These are phyloP conservation scores for Fraxinus velutina DNA, from an alignment of 305 asterid genomes.

Conservation along the genomic window DNA sequence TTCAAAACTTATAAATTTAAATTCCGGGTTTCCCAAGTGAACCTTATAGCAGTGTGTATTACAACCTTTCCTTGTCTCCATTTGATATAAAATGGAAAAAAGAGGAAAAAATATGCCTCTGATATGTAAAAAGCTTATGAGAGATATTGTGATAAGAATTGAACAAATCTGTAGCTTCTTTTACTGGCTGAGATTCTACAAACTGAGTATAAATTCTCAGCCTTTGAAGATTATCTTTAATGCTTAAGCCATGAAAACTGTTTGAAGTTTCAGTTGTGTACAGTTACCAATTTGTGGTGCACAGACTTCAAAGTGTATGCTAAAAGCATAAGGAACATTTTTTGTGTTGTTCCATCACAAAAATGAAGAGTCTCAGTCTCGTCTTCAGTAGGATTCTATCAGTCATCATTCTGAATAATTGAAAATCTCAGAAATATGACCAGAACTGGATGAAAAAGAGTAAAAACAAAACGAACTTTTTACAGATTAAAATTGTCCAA, in stretches of 20 bases:
- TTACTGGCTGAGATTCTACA: neutral
- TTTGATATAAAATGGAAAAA: neutral
- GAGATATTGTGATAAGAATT: neutral
- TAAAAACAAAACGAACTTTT: neutral
- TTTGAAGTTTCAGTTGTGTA: conserved; percentile 41
- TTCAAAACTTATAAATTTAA: neutral
- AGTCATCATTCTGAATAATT: conserved; percentile 19
- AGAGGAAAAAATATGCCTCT: neutral
- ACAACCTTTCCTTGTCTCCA: neutral
- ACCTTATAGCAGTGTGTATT: neutral
- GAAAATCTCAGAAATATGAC: conserved; percentile 15
- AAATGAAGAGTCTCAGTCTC: conserved; percentile 33
- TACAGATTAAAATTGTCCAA: neutral
- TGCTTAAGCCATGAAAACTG: conserved; percentile 33
- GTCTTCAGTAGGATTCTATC: conserved; percentile 32
- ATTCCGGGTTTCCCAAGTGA: neutral
- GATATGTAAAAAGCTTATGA: neutral
- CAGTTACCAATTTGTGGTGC: conserved; percentile 37
- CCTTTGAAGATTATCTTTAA: conserved; percentile 24
- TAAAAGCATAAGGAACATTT: conserved; percentile 64
- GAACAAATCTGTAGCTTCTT: neutral
- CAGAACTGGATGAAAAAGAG: neutral
- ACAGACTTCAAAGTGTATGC: conserved; percentile 38
- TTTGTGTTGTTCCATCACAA: conserved; percentile 55
- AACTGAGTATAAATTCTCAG: neutral